Evolutionary conservation across 768 basidiomycete genomes (phyloP).

Genomic region (Cytidiella melzeri): DNA sequence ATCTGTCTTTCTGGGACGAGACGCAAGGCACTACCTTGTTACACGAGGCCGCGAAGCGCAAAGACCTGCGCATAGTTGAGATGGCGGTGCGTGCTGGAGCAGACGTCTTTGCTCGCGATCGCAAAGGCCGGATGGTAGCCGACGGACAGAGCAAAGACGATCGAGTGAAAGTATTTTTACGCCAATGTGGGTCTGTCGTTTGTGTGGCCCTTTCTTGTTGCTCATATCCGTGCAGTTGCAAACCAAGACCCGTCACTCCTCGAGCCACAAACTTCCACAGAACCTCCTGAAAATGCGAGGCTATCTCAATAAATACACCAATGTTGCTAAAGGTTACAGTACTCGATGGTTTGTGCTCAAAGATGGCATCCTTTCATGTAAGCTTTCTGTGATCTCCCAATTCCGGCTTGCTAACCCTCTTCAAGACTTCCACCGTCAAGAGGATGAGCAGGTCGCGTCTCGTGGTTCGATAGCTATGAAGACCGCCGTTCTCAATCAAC

Average conservation of each 20-base stretch:
- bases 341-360: constrained; percentile 91
- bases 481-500: constrained; percentile 56
- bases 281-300: constrained; percentile 65
- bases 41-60: constrained; percentile 81
- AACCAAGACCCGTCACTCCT: constrained; percentile 77
- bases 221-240: constrained; percentile 43
- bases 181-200: constrained; percentile 58
- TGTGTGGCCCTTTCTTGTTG: not conserved
- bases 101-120: constrained; percentile 82
- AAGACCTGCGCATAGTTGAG: constrained; percentile 77
- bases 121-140: constrained; percentile 58
- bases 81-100: constrained; percentile 82
- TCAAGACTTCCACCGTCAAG: constrained; percentile 77
- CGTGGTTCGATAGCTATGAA: constrained; percentile 88
- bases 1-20: constrained; percentile 78
- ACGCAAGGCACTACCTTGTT: constrained; percentile 71
- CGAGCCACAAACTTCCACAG: constrained; percentile 35
- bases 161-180: constrained; percentile 71
- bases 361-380: constrained; percentile 80
- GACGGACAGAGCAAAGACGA: constrained; percentile 77
- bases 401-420: too few relatives aligned
- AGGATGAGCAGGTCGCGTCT: constrained; percentile 80
- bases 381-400: too few relatives aligned
- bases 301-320: constrained; percentile 88
- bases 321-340: constrained; percentile 85